Base-by-base conservation (phyloP, 352 stramenopile species). In the Globisporangium radiosum region DNA sequence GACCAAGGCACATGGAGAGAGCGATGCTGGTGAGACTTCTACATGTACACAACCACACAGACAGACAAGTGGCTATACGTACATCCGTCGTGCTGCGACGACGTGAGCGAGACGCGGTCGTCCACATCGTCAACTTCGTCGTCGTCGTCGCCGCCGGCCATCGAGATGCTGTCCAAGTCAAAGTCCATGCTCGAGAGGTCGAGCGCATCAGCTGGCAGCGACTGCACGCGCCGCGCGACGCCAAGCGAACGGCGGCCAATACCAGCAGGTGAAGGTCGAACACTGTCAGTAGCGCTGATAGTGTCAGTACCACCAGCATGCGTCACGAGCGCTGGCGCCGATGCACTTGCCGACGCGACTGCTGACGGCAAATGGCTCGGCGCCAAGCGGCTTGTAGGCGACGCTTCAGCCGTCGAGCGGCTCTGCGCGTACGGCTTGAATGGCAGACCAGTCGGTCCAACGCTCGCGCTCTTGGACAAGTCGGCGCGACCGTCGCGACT, bases 101-200 rank as follows among this genome's bases (percentile, higher is more conserved):
- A 92, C 19, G 75, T 77, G 67, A 90, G 72, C 5, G 82, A 92
- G 37, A 90, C 59, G 39, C 71, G 76, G 54, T 92, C 82, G 17
- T 85, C 63, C 53, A 76, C 70, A 57, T 81, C 49, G 36, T 54
- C 49, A 25, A 42, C 49, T n/a, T 49, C 39, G 40, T 57, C 48
- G 9, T 79, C 64, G 54, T 83, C 73, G 64, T 85, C 79, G 10
- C 52, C 63, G 52, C 73, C 85, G 0, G 68, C 64, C 48, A 94
- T 73, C 10, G 85, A 94, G n/a, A 94, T 78, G 65, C 82, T 92
- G 66, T 94, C 85, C 19, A 94, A 67, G 55, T 94, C 85, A 59
- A 88, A 92, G 60, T 94, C 85, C 15, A 79, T 52, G 19, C 57
- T 69, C 4, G 76, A 72, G 33, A 81, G 64, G 48, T 88, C 62